phyloP scores from a whole-genome alignment of 495 filamentous ascomycete genomes.

The Xylaria castorea region DNA sequence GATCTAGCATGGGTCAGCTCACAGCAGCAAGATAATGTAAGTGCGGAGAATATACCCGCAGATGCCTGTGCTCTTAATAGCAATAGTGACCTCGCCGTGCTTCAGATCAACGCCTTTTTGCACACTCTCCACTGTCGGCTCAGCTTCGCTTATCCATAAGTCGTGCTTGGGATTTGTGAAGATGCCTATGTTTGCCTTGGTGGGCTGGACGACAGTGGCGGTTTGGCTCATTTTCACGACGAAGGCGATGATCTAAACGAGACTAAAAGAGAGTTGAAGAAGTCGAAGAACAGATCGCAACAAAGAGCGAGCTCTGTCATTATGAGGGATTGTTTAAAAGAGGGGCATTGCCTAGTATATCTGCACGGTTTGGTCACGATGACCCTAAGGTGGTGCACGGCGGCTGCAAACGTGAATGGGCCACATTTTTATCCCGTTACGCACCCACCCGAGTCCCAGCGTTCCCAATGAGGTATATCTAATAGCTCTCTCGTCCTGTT shows the following conservation, averaged over 20 bases:
- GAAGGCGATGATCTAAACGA: background rate
- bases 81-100: conserved; percentile 81
- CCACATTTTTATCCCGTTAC: conserved; percentile 11
- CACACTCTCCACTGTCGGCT: conserved; percentile 76
- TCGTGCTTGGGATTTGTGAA: conserved; percentile 94
- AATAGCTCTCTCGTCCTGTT: conserved; percentile 5
- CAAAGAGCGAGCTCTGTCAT: conserved; percentile 17
- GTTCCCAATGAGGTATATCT: conserved; percentile 2
- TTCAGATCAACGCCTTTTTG: conserved; percentile 72
- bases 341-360: conserved; percentile 28
- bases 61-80: conserved; percentile 89
- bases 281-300: background rate
- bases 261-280: conserved; percentile 9
- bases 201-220: conserved; percentile 39
- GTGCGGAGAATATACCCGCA: conserved; percentile 69
- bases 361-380: conserved; percentile 29
- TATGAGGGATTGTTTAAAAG: conserved; percentile 20
- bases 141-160: conserved; percentile 83
- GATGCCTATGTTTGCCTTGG: conserved; percentile 89
- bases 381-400: conserved; percentile 21
- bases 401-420: background rate
- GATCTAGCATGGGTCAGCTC: conserved; percentile 60
- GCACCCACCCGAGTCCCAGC: conserved; percentile 9
- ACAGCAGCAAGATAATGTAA: conserved; percentile 37
- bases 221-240: conserved; percentile 38